Conservation (phyloP, 176 grass and related monocot genomes). For the Zea mays region Zm-B73-REFERENCE-NAM-5.0 NC_050097.1:210832501-210833000, state of each 20-base stretch:
- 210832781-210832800: slow-evolving; percentile 1
- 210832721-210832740: slow-evolving; percentile 29
- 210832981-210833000: slow-evolving; percentile 38
- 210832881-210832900: slow-evolving; percentile 20
- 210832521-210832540: background rate
- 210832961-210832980: slow-evolving; percentile 18
- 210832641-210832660: slow-evolving; percentile 50
- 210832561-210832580: slow-evolving; percentile 54
- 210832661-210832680: slow-evolving; percentile 40
- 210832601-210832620: slow-evolving; percentile 35
- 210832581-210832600: slow-evolving; percentile 55
- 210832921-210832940: slow-evolving; percentile 37
- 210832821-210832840: slow-evolving; percentile 28
- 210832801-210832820: slow-evolving; percentile 8
- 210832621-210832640: slow-evolving; percentile 42
- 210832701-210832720: slow-evolving; percentile 22
- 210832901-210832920: slow-evolving; percentile 44
- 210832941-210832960: slow-evolving; percentile 44
- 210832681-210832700: slow-evolving; percentile 33
- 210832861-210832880: slow-evolving; percentile 2
- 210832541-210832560: slow-evolving; percentile 51
- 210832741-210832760: slow-evolving; percentile 26
- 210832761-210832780: slow-evolving; percentile 32
- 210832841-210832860: slow-evolving; percentile 30
- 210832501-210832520: background rate